phyloP scores from a whole-genome alignment of 2,329 filamentous ascomycete species.

The Aspergillus sp. region DNA sequence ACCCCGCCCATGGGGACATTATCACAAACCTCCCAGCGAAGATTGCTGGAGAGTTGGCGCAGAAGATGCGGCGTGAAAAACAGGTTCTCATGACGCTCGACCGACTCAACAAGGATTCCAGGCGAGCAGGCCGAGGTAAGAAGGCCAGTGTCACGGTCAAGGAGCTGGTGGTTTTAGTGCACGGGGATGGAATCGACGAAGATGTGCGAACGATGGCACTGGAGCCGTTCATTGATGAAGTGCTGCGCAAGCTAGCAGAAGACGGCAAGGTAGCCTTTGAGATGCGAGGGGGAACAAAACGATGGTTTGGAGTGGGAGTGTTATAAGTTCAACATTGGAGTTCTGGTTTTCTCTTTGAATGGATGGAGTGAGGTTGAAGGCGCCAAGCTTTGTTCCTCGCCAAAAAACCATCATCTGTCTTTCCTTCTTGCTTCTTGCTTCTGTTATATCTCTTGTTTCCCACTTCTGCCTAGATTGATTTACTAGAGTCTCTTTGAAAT shows the following conservation, averaged over 20 bases:
- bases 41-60: constrained; percentile 37
- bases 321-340: not conserved
- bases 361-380: constrained; percentile 1
- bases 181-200: constrained; percentile 39
- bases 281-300: constrained; percentile 34
- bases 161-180: constrained; percentile 45
- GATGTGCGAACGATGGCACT: constrained; percentile 37
- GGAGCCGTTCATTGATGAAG: constrained; percentile 47
- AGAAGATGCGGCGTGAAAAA: constrained; percentile 42
- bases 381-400: not conserved
- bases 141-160: constrained; percentile 40
- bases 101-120: not conserved
- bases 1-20: constrained; percentile 47
- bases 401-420: not conserved
- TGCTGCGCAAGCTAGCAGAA: constrained; percentile 45
- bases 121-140: constrained; percentile 13
- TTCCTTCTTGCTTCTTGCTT: not conserved
- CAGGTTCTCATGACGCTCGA: constrained; percentile 40
- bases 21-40: constrained; percentile 41
- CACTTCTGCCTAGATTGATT: not conserved
- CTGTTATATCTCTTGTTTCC: not conserved
- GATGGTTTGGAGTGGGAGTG: constrained; percentile 35
- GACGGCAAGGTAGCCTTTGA: constrained; percentile 46
- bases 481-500: not conserved
- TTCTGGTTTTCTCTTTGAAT: not conserved